Evolutionary conservation across 1,284 basidiomycete species (phyloP), one percentile per base, ranked within the genome.

Genomic region (Melampsora medusae): DNA sequence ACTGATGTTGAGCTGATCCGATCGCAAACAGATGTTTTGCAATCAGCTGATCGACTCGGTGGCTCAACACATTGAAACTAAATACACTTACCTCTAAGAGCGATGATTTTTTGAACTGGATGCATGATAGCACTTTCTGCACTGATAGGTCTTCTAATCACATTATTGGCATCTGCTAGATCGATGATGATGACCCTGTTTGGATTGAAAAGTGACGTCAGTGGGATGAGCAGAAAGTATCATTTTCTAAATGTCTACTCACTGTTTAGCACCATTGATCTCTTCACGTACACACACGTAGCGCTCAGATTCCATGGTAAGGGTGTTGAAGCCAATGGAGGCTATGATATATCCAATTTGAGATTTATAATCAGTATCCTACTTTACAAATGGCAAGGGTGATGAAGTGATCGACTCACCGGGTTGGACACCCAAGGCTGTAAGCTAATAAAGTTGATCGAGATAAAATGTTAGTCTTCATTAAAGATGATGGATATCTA

Each of bases 51-150:
- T 69, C 42, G 42, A 42, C 42, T 19, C 12, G 22, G 35, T 7
- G 35, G 42, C 14, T 12, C 22, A 17, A 38, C 0, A 31, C 17
- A 31, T 61, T 12, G 42, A 62, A 16, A 22, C 5, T 2, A 28
- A 10, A 19, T 64, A 0, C 19, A 62, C 73, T 61, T 60, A 78
- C 70, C 69, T 69, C 71, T 33, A 78, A 99, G 85, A 12, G 97
- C 97, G 77, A 99, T 89, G 84, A 99, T 94, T 88, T 97, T 98
- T 86, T 97, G 90, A 80, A 89, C 88, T 33, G 93, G 93, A 84
- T 98, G 95, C 96, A 99, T 99, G 82, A 99, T 97, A 79, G 97
- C 96, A 76, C 92, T 95, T 84, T 99, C 97, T 89, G 87, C 97
- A 31, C 92, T 93, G 83, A 99, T 99, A 77, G 97, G 97, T 82